Evolutionary conservation across 31 red algal species (phyloP).

Genomic region (Asparagopsis taxiformis): DNA sequence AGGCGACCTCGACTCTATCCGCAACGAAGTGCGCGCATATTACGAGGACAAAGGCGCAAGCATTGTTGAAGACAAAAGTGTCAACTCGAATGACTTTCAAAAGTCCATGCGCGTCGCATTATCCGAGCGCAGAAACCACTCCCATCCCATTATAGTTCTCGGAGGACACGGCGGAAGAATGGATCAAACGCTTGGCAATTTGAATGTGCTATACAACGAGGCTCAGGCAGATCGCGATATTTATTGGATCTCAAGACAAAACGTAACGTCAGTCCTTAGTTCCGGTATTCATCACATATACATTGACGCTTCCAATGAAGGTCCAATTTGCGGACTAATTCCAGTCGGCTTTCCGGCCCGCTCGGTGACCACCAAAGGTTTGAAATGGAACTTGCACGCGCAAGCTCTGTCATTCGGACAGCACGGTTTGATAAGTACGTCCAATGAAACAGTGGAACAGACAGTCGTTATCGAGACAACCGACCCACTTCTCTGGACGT

Average conservation of each 20-base stretch:
- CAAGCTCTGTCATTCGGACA: constrained; percentile 33
- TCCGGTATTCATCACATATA: constrained; percentile 44
- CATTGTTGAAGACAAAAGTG: constrained; percentile 25
- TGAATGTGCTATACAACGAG: constrained; percentile 55
- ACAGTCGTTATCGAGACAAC: constrained; percentile 54
- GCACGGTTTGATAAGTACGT: constrained; percentile 66
- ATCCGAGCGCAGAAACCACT: background rate
- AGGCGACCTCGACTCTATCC: constrained; percentile 91
- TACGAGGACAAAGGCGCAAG: constrained; percentile 44
- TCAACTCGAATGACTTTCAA: constrained; percentile 74
- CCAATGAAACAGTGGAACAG: constrained; percentile 63
- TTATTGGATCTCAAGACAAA: constrained; percentile 48
- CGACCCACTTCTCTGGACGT: constrained; percentile 73
- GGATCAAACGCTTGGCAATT: constrained; percentile 86
- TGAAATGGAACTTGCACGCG: constrained; percentile 81
- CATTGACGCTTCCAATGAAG: constrained; percentile 46
- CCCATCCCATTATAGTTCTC: constrained; percentile 46
- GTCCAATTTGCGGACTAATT: constrained; percentile 72
- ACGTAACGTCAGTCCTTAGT: constrained; percentile 20
- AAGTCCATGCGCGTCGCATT: constrained; percentile 48
- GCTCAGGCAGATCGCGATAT: constrained; percentile 32
- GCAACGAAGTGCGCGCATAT: constrained; percentile 17
- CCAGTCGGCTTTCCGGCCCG: constrained; percentile 62
- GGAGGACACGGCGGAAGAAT: constrained; percentile 78
- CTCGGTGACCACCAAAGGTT: constrained; percentile 54